A percentile compares a stretch with the other conserved stretches of the same genome.
Conservation (phyloP, 495 filamentous ascomycete species). For the Pseudevernia furfuracea region DNA sequence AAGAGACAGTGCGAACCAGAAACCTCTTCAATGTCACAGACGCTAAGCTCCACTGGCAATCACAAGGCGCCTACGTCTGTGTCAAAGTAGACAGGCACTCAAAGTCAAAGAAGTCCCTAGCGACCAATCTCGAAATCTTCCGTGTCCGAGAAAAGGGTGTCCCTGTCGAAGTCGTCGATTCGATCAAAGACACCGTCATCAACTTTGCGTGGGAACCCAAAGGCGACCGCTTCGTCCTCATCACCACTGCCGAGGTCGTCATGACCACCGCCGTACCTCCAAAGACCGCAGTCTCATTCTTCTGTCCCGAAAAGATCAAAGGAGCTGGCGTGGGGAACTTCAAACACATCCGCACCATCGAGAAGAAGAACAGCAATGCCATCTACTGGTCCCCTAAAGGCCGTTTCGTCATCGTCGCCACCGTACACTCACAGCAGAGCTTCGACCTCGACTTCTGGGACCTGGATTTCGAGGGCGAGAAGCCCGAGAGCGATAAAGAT, state of each 20-base stretch:
- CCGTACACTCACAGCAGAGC: slow-evolving; percentile 82
- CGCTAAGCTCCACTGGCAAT: slow-evolving; percentile 97
- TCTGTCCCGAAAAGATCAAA: slow-evolving; percentile 89
- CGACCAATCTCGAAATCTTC: slow-evolving; percentile 97
- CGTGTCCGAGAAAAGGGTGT: slow-evolving; percentile 92
- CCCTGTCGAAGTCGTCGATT: slow-evolving; percentile 94
- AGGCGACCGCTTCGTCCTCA: slow-evolving; percentile 92
- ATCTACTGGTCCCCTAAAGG: slow-evolving; percentile 99
- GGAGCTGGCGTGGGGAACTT: slow-evolving; percentile 74
- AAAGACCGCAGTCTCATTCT: slow-evolving; percentile 92
- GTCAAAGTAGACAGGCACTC: slow-evolving; percentile 98
- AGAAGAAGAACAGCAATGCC: slow-evolving; percentile 98
- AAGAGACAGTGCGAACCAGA: slow-evolving; percentile 83
- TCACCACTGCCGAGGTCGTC: slow-evolving; percentile 82
- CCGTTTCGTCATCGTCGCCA: slow-evolving; percentile 86
- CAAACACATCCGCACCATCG: slow-evolving; percentile 83
- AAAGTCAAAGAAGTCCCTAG: slow-evolving; percentile 95
- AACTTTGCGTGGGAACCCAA: slow-evolving; percentile 99
- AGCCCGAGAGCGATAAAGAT: slow-evolving; percentile 84
- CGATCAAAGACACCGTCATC: slow-evolving; percentile 93
- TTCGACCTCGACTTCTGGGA: slow-evolving; percentile 98
- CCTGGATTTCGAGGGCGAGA: slow-evolving; percentile 95
- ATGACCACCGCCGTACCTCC: slow-evolving; percentile 75
- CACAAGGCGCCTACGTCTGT: slow-evolving; percentile 83
- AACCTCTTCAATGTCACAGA: slow-evolving; percentile 97